These are phyloP conservation scores for Sphagnum magellanicum DNA, from an alignment of 228 moss, liverwort and hornwort species.

Conservation along the genomic window DNA sequence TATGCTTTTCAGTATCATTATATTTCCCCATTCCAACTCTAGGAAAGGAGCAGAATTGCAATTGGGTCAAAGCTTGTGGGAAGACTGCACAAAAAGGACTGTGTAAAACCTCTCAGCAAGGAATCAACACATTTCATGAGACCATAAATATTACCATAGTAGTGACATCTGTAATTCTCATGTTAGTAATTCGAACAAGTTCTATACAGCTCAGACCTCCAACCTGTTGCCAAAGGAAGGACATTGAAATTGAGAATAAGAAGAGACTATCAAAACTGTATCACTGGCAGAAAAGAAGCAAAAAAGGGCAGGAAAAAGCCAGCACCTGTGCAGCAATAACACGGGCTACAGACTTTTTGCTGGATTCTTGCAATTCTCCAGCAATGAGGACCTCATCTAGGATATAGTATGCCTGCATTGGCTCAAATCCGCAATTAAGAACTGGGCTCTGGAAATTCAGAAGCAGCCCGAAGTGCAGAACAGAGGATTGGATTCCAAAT, in stretches of 20 bases:
- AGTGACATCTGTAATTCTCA: too few species aligned
- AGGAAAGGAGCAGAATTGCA: neutral
- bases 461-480: neutral
- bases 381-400: slow-evolving; percentile 98
- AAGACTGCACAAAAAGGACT: neutral
- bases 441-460: neutral
- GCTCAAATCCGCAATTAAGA: neutral
- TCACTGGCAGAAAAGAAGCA: too few species aligned
- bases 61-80: neutral
- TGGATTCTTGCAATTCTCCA: slow-evolving; percentile 97
- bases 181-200: too few species aligned
- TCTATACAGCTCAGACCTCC: too few species aligned
- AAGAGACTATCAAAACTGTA: too few species aligned
- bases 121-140: too few species aligned
- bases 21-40: neutral
- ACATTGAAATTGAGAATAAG: too few species aligned
- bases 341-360: slow-evolving; percentile 98
- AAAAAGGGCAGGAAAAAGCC: too few species aligned
- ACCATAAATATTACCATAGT: too few species aligned
- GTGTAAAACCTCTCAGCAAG: neutral
- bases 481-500: too few species aligned
- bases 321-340: slow-evolving; percentile 96
- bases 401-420: slow-evolving; percentile 87
- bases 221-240: too few species aligned
- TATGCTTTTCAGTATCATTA: neutral